Base-by-base conservation (phyloP, 2,329 filamentous ascomycete genomes). In the Lecanicillium sp. region DNA sequence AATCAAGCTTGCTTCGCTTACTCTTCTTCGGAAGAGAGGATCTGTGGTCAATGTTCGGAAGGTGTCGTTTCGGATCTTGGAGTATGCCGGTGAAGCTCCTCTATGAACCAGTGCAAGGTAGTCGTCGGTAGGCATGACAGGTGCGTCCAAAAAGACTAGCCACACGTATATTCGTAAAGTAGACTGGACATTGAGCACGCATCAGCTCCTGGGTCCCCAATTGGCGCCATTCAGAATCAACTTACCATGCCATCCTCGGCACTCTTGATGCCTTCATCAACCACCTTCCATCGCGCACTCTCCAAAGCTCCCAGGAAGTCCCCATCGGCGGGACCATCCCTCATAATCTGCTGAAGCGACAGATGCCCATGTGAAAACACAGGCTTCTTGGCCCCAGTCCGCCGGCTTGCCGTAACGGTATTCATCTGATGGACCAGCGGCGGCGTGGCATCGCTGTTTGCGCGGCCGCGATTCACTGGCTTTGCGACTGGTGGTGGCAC, bases 51-150 rank as follows among this genome's bases (percentile, higher is more conserved):
- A 71, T 1, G 92, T 98, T 51, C 92, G 86, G 60, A 96, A 96
- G 29, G 92, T 95, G 60, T 98, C 92, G 63, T 98, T 95, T 58
- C 89, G 85, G 56, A 98, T 98, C 66, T 98, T 98, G 53, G 86
- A 80, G 65, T 98, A 95, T 33, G 88, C 89, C 1, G 90, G 89
- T 3, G 90, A 96, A 17, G 90, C 85, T 45, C 92, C 90, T 46
- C 92, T 86, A 55, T 94, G 88, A 48, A 98, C 83, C 32, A 96
- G 82, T 41, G 78, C 75, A 47, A 96, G 83, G 59, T 98, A 98
- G 44, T 83, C 74, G 52, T 95, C 85, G 42, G 92, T 95, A 32
- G 81, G 75, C 46, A 95, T 69, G 31, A 94, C 79, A 6, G 87
- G 81, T 22, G 89, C 82, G 55, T 95, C 85, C 51, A 98, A 82